Base-by-base conservation (phyloP, 225 moss, liverwort and hornwort species). In the Ulota crispa region DNA sequence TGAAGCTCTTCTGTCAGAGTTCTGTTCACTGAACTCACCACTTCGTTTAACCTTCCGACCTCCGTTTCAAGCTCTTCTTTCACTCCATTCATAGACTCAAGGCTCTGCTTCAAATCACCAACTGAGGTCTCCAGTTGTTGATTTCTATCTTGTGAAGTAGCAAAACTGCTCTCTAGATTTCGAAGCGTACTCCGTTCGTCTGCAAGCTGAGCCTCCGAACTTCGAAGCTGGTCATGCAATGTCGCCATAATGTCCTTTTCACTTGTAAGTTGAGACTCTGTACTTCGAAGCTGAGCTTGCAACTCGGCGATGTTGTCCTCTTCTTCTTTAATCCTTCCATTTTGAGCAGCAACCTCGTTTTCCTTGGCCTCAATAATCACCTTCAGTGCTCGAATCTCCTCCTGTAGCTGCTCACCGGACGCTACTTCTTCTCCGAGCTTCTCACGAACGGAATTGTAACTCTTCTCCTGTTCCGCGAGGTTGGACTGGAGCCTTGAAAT, bases 41-140 rank as follows among this genome's bases (percentile, higher is more conserved):
- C 65, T 84, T 74, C 84, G 4, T 86, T 83, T 77, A 84, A 84
- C n/a, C 41, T 80, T 34, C 52, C 66, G 28, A 90, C 75, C 80
- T 90, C 82, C 23, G 56, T 80, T 53, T 76, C 81, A 31, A 87
- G 75, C 26, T 81, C 85, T 60, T 76, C 82, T 68, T 88, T 90
- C 24, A 53, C 64, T 39, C 52, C 31, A n/a, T 27, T 76, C 45
- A 76, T 47, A 56, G 52, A 68, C 77, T 80, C 68, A 0, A 90
- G 77, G 18, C 70, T 59, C 41, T 70, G 63, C 43, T 82, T 78
- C 61, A 88, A 68, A 47, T 79, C 77, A 78, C 71, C 68, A 16
- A 84, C 34, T 50, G 73, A 69, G 43, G 60, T 39, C 70, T 88
- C 88, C 59, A 90, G 57, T 76, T 81, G 68, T 42, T 45, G 59